A percentile compares a stretch with the other conserved stretches of the same genome.
Conservation (phyloP, 164 flowering plant genomes). For the Stephania yunnanensis region DNA sequence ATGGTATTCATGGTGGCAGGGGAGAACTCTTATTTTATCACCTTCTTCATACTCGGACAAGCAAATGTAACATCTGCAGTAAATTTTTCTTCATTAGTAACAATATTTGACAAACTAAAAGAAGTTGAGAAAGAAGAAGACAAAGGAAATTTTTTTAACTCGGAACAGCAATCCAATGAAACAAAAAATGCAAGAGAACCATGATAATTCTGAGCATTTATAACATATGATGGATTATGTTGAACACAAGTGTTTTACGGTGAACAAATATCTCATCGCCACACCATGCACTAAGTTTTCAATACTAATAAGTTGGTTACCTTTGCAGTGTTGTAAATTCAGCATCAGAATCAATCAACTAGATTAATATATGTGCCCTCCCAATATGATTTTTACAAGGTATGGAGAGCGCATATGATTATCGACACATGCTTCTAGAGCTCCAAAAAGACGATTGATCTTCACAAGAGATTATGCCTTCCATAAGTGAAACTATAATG, state of each 20-base stretch:
- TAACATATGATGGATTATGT: not conserved
- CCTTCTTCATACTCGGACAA: constrained; percentile 71
- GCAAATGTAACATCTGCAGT: constrained; percentile 71
- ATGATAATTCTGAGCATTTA: not conserved
- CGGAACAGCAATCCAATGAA: not conserved
- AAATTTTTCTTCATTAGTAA: not conserved
- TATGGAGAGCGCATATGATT: not conserved
- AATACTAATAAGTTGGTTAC: not conserved
- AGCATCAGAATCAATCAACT: not conserved
- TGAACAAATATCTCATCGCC: not conserved
- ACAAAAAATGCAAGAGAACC: not conserved
- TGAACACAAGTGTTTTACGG: not conserved
- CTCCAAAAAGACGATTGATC: not conserved
- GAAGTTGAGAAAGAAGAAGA: not conserved
- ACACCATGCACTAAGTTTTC: not conserved
- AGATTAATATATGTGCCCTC: not conserved
- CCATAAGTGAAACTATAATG: not conserved
- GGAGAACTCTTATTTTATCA: constrained; percentile 68
- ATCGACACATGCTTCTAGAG: not conserved
- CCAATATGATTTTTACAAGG: constrained; percentile 1
- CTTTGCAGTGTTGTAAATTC: not conserved
- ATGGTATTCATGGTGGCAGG: constrained; percentile 76
- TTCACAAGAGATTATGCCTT: not conserved
- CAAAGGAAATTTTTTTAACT: not conserved
- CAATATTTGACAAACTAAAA: not conserved